These are phyloP conservation scores for Aspergillus hiratsukae DNA, from an alignment of 2,329 filamentous ascomycete species.

Conservation along the genomic window DNA sequence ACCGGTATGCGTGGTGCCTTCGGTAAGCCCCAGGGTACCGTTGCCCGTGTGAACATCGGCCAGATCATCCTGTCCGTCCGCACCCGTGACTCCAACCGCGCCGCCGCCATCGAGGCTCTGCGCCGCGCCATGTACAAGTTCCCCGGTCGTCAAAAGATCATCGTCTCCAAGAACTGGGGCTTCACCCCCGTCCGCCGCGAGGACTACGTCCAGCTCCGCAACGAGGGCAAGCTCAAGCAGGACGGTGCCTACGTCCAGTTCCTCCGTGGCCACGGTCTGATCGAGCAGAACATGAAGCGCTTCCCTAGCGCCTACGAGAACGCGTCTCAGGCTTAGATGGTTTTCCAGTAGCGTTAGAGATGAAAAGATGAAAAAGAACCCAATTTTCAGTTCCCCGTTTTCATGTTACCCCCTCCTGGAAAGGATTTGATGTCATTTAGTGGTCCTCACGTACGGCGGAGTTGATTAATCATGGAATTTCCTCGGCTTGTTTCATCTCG, in stretches of 20 bases:
- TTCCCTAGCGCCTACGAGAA: conserved; percentile 81
- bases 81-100: conserved; percentile 91
- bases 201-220: conserved; percentile 94
- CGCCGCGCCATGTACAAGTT: conserved; percentile 99
- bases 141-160: conserved; percentile 99
- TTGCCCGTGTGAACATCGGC: conserved; percentile 99
- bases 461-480: conserved; percentile 11
- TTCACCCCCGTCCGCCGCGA: conserved; percentile 98
- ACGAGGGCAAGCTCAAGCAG: conserved; percentile 87
- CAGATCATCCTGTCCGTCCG: conserved; percentile 97
- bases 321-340: conserved; percentile 42
- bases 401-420: background rate
- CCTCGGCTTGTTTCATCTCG: conserved; percentile 3
- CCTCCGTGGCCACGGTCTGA: conserved; percentile 85
- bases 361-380: conserved; percentile 10
- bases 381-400: conserved; percentile 3
- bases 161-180: conserved; percentile 99
- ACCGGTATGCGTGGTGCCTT: conserved; percentile 99
- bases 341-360: conserved; percentile 16
- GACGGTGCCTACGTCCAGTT: conserved; percentile 99
- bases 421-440: conserved; percentile 7
- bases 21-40: conserved; percentile 98
- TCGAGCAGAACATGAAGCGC: conserved; percentile 82
- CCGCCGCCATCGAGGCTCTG: conserved; percentile 93
- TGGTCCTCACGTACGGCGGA: conserved; percentile 10